Conservation (phyloP, 2,329 filamentous ascomycete species). For the Whalleya microplaca region DNA sequence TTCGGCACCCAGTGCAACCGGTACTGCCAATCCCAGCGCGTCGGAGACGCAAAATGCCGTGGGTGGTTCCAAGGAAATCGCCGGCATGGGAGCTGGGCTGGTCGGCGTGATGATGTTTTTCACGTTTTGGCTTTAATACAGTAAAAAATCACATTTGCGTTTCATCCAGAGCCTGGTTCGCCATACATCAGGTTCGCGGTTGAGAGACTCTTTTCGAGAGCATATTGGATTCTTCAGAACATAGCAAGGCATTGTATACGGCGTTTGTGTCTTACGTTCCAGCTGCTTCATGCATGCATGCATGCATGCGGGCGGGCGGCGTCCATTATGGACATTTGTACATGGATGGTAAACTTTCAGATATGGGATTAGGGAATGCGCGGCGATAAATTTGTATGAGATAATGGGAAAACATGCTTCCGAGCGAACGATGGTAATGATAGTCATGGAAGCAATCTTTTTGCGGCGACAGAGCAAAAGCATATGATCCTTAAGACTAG, state of each 20-base stretch:
- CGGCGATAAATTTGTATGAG: constrained; percentile 15
- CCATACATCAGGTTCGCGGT: neutral
- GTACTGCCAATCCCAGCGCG: constrained; percentile 30
- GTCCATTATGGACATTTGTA: constrained; percentile 12
- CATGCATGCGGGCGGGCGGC: too few species aligned
- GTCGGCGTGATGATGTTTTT: constrained; percentile 57
- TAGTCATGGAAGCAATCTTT: constrained; percentile 25
- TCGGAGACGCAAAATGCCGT: constrained; percentile 46
- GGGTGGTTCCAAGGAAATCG: constrained; percentile 50
- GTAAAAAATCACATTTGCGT: neutral
- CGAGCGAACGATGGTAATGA: constrained; percentile 18
- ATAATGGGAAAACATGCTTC: constrained; percentile 5
- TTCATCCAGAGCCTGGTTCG: constrained; percentile 6
- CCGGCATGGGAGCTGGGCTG: constrained; percentile 53
- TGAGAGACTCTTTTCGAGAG: constrained; percentile 2
- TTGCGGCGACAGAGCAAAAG: constrained; percentile 8
- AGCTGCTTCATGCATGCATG: constrained; percentile 18
- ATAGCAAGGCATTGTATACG: constrained; percentile 24
- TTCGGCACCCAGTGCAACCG: constrained; percentile 37
- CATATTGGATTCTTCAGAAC: constrained; percentile 1
- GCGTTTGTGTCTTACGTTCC: constrained; percentile 24
- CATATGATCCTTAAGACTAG: constrained; percentile 1
- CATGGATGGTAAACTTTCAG: constrained; percentile 15
- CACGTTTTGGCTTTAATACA: constrained; percentile 51
- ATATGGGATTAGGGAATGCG: constrained; percentile 13